phyloP scores from a whole-genome alignment of 805 yeast genomes.

The Metschnikowia peoriensis region DNA sequence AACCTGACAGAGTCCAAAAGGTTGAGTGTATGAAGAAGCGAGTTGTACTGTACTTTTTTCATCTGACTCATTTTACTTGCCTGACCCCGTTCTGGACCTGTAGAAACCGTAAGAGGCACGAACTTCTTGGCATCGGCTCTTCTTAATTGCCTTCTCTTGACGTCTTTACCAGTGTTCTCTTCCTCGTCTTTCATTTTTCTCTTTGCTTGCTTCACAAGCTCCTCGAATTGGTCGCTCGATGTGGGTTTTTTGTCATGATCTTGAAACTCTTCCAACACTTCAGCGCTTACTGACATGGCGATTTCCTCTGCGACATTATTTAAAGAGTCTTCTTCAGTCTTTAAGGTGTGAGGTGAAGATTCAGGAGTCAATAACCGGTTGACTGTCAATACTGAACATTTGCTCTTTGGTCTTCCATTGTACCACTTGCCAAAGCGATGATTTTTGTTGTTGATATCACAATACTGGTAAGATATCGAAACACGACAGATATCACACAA shows the following conservation, averaged over 20 bases:
- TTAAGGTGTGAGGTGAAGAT: constrained; percentile 28
- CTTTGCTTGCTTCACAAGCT: constrained; percentile 16
- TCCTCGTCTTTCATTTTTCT: constrained; percentile 13
- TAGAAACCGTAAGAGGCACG: neutral
- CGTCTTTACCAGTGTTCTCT: neutral
- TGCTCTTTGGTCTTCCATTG: constrained; percentile 13
- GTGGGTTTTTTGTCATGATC: constrained; percentile 3
- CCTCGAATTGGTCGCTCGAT: constrained; percentile 15
- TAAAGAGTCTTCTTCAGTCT: neutral
- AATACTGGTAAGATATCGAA: constrained; percentile 47
- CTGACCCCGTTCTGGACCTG: neutral
- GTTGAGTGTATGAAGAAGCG: constrained; percentile 27
- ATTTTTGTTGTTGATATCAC: constrained; percentile 33
- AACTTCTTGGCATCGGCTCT: constrained; percentile 3
- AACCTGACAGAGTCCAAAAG: constrained; percentile 23
- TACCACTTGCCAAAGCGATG: constrained; percentile 22
- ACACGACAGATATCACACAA: constrained; percentile 52
- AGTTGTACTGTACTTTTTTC: constrained; percentile 21
- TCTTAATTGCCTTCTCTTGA: constrained; percentile 11
- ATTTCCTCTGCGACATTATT: constrained; percentile 2
- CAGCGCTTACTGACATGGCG: constrained; percentile 12
- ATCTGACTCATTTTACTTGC: constrained; percentile 17
- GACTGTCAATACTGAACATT: constrained; percentile 9
- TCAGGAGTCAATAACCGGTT: constrained; percentile 38
- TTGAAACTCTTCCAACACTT: constrained; percentile 7